Base-by-base conservation (phyloP, 192 early-diverging fungal species). In the Allomyces macrogynus region DNA sequence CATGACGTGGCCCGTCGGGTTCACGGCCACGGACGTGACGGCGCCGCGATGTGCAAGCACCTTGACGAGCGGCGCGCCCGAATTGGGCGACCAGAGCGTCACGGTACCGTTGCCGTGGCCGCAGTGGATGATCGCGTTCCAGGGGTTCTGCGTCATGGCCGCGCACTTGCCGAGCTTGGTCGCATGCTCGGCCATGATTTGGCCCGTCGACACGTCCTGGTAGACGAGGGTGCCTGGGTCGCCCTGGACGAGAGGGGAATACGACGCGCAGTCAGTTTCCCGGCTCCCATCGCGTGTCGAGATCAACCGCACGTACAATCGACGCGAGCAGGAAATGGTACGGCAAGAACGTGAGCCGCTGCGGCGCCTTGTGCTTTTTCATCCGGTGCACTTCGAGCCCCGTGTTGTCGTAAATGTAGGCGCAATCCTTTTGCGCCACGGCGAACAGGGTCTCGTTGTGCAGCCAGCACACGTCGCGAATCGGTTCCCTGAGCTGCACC, bases 401-500 rank as follows among this genome's bases (percentile, higher is more conserved):
- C 9, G 82, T 82, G 65, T 84, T 77, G 74, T 97, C 92, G 73
- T 97, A 97, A 61, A 97, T 91, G 68, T 89, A 97, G 0, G 86
- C 91, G 67, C 90, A 86, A 74, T 89, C 86, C 71, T 95, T 94
- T 80, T 97, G 94, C 23, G 94, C 94, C 26, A 86, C 91, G 12
- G 94, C 94, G 72, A 93, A 89, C 77, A 95, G 70, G 22, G 79
- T 89, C 75, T 95, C 85, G 75, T 97, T 92, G 68, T 97, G 94
- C 60, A 97, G 85, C 92, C 92, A 97, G 32, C 79, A 12, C 23
- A 93, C 91, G 77, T 93, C 92, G 24, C 91, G 85, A 0, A 94
- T 80, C 3, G 89, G 89, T 73, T 97, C 94, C 40, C 81, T 83
- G 54, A 97, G 75, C 66, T 95, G 88, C 43, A 92, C 64, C 68